These are phyloP conservation scores for Geotrichum aggregatum DNA, from an alignment of 1,139 yeast species.

Conservation along the genomic window DNA sequence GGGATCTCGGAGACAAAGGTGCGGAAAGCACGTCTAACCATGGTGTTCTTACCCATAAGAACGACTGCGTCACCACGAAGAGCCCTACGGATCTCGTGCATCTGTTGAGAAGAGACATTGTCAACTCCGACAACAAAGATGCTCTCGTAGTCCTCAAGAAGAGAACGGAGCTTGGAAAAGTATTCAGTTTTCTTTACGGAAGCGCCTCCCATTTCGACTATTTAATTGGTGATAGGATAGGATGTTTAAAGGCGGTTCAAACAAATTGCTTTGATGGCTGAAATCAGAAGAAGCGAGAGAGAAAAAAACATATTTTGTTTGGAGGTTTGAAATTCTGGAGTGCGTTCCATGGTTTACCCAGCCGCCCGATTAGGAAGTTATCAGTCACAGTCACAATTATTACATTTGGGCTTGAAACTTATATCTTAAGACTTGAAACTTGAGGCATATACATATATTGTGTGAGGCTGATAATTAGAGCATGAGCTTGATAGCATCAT, in stretches of 20 bases:
- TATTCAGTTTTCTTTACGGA: slow-evolving; percentile 96
- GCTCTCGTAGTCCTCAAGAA: slow-evolving; percentile 94
- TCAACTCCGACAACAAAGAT: slow-evolving; percentile 98
- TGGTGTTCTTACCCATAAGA: slow-evolving; percentile 99
- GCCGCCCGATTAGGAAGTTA: too few species aligned
- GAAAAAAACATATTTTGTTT: not conserved
- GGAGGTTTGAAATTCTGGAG: not conserved
- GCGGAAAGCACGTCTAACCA: slow-evolving; percentile 99
- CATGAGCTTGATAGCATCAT: slow-evolving; percentile 14
- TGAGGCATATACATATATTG: not conserved
- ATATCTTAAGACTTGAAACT: not conserved
- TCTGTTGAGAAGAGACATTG: slow-evolving; percentile 99
- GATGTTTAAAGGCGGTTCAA: slow-evolving; percentile 79
- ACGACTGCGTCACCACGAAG: slow-evolving; percentile 93
- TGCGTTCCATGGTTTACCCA: not conserved
- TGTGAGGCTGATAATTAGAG: not conserved
- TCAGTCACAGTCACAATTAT: not conserved
- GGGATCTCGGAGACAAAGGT: slow-evolving; percentile 90
- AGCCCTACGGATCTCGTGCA: slow-evolving; percentile 98
- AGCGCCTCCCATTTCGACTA: slow-evolving; percentile 99
- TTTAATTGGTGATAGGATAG: slow-evolving; percentile 62
- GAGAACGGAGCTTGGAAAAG: slow-evolving; percentile 91
- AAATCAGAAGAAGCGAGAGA: not conserved
- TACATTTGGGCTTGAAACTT: not conserved
- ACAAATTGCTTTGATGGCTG: slow-evolving; percentile 2